Base-by-base conservation (phyloP, 2,329 filamentous ascomycete genomes). In the Pyrenophora graminea region DNA sequence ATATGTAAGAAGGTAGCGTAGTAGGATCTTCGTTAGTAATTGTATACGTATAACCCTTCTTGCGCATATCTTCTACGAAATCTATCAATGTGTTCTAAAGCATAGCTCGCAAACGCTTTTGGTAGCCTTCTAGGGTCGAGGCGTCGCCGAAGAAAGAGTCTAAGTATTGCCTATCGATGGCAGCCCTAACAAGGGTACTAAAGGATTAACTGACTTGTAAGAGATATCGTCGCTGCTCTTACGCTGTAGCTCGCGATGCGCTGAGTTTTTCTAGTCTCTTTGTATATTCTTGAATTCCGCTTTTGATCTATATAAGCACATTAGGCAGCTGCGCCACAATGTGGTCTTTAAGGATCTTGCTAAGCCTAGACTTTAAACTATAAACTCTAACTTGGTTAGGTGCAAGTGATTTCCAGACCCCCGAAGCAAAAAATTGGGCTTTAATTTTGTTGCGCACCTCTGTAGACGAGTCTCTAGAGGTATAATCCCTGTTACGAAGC, bases 401-500 rank as follows among this genome's bases (percentile, higher is more conserved):
- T 48, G 52, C 12, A 83, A 72, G 0, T 83, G 62, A 2, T 7
- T 23, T 53, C 59, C 68, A 76, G 2, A 57, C 23, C 0, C 68
- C 67, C 0, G 42, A 39, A 3, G 45, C 21, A 61, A 77, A 75
- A 56, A 76, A 76, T 0, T 45, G n/a, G 2, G 30, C 45, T 58
- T 77, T 73, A 0, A 65, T 56, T 3, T 42, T 40, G n/a, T 79
- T 68, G 10, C 79, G 75, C 45, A 78, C 69, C 6, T 68, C 64
- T 2, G 34, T 15, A 19, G 57, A 55, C 0, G 44, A 27, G 51
- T 62, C 13, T 59, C 64, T 51, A 69, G 55, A 55, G 1, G 60
- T 9, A 23, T 75, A 74, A 3, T 72, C 66, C 12, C 72, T 62
- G 52, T 84, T 84, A 2, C 75, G 76, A 7, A 84, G 64, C 3